These are phyloP conservation scores for Whalleya microplaca DNA, from an alignment of 2,329 filamentous ascomycete species.

Conservation along the genomic window DNA sequence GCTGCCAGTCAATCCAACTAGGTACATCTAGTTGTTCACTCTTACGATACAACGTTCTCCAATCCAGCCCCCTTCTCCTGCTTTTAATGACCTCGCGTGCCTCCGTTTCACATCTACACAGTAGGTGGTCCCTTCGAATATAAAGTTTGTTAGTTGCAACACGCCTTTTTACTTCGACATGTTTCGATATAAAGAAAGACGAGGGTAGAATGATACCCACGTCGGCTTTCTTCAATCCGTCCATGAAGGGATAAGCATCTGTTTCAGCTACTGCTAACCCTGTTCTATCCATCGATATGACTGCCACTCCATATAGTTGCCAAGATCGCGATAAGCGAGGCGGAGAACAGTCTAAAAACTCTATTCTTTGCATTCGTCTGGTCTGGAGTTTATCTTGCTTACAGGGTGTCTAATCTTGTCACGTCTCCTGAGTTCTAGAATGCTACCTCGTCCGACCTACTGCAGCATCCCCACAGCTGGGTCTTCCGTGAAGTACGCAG, in stretches of 20 bases:
- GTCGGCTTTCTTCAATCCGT: slow-evolving; percentile 20
- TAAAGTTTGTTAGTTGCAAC: too few species aligned
- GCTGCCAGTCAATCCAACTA: too few species aligned
- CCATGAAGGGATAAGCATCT: slow-evolving; percentile 12
- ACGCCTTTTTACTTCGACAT: too few species aligned
- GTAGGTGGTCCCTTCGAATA: background rate
- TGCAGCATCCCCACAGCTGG: too few species aligned
- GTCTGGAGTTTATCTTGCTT: slow-evolving; percentile 3
- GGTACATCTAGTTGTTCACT: too few species aligned
- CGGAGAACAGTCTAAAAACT: background rate
- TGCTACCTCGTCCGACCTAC: background rate
- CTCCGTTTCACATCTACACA: background rate
- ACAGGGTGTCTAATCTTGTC: background rate
- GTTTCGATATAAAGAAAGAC: background rate
- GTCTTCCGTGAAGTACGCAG: background rate
- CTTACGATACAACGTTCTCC: background rate
- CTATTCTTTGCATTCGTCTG: slow-evolving; percentile 9
- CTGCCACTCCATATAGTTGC: background rate
- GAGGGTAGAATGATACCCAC: background rate
- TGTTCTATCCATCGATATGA: slow-evolving; percentile 2
- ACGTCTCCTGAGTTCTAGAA: slow-evolving; percentile 6
- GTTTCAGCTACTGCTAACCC: slow-evolving; percentile 22
- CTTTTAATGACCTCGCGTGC: background rate
- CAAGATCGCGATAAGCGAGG: background rate
- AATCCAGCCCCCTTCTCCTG: background rate